Evolutionary conservation across 179 eudicot species (phyloP).

Genomic region (Corrigiola litoralis): DNA sequence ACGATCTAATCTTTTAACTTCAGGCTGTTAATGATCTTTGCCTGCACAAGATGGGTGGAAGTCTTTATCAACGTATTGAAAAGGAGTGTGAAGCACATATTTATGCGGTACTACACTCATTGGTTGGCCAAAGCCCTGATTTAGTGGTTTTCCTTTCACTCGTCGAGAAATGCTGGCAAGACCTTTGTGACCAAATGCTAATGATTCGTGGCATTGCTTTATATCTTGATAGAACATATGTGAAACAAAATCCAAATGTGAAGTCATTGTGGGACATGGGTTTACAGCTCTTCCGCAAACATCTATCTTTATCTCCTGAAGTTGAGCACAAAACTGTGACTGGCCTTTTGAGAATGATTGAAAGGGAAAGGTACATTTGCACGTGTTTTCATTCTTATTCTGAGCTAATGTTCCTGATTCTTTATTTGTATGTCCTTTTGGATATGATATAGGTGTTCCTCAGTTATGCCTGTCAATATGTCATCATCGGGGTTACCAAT

Average conservation of each 20-base stretch:
- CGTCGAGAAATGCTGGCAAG: constrained; percentile 96
- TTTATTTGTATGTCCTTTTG: background rate
- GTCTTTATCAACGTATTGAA: constrained; percentile 81
- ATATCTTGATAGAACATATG: constrained; percentile 91
- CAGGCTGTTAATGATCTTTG: constrained; percentile 96
- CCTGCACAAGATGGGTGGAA: constrained; percentile 91
- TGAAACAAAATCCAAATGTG: constrained; percentile 76
- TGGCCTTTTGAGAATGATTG: constrained; percentile 92
- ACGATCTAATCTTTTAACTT: background rate
- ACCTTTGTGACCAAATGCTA: constrained; percentile 94
- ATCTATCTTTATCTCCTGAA: constrained; percentile 76
- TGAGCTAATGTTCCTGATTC: background rate
- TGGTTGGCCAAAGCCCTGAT: constrained; percentile 96
- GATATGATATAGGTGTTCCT: too few relatives aligned
- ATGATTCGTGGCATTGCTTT: constrained; percentile 97
- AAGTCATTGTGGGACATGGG: constrained; percentile 99
- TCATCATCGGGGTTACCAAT: too few relatives aligned
- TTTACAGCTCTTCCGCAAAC: constrained; percentile 85
- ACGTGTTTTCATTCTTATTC: background rate
- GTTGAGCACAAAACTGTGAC: constrained; percentile 93
- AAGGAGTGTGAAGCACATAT: constrained; percentile 85
- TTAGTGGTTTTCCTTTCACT: constrained; percentile 82
- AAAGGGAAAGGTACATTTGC: constrained; percentile 71
- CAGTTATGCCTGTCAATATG: too few relatives aligned
- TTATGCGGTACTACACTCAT: constrained; percentile 59